A percentile compares a stretch with the other conserved stretches of the same genome.
phyloP scores from a whole-genome alignment of 2,329 filamentous ascomycete genomes.

The Simplicillium sp. region DNA sequence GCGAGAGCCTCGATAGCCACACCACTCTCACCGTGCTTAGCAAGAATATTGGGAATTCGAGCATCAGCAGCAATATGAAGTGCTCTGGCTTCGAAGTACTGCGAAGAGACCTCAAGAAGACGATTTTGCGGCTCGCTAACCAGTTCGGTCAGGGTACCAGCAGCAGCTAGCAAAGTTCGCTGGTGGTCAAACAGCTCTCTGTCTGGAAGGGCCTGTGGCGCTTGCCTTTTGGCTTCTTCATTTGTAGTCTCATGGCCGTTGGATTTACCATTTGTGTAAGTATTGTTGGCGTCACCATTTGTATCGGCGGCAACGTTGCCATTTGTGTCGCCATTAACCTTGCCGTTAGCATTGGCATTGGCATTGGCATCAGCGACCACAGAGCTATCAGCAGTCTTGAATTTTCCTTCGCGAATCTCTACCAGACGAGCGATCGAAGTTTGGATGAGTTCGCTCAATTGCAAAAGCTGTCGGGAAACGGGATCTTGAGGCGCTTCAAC shows the following conservation, averaged over 20 bases:
- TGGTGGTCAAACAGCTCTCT: constrained; percentile 19
- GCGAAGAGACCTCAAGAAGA: constrained; percentile 20
- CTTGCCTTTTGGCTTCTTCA: background rate
- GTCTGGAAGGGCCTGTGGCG: constrained; percentile 1
- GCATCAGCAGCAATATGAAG: constrained; percentile 22
- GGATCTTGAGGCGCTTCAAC: too few species aligned
- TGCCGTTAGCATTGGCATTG: too few species aligned
- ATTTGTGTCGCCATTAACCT: too few species aligned
- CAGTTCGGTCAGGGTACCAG: constrained; percentile 22
- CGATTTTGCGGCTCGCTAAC: constrained; percentile 19
- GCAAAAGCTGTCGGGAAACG: constrained; percentile 3
- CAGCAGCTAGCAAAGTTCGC: constrained; percentile 18
- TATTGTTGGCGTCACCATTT: too few species aligned
- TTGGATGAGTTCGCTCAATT: constrained; percentile 11
- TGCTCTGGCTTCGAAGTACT: constrained; percentile 23
- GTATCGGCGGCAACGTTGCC: too few species aligned
- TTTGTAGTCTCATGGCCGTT: too few species aligned
- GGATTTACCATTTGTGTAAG: too few species aligned
- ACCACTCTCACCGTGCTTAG: constrained; percentile 3
- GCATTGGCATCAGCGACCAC: too few species aligned
- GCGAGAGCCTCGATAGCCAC: constrained; percentile 13
- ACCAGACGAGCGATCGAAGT: constrained; percentile 4
- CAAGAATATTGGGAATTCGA: constrained; percentile 22
- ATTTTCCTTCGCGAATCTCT: background rate
- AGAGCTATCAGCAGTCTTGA: background rate